A percentile compares a stretch with the other conserved stretches of the same genome.
These are phyloP conservation scores for Aegilops bicornis DNA, from an alignment of 176 grass and related monocot genomes.

Conservation along the genomic window DNA sequence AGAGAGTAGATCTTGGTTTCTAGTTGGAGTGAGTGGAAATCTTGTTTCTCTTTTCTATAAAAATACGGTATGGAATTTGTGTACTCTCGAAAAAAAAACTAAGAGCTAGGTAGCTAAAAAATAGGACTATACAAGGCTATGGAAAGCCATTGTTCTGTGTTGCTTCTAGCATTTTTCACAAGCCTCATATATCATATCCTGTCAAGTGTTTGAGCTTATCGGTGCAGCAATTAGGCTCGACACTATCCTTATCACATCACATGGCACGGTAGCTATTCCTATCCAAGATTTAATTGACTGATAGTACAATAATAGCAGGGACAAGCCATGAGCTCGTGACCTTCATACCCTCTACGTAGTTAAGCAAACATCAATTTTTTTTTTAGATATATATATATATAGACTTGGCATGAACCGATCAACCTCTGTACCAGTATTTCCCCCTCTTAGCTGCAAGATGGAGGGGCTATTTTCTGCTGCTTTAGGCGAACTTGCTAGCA, in stretches of 20 bases:
- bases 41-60: no score
- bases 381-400: no score
- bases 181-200: neutral
- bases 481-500: neutral
- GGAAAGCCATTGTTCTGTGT: neutral
- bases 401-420: neutral
- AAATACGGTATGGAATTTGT: no score
- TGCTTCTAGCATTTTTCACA: neutral
- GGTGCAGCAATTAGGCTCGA: neutral
- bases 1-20: no score
- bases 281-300: neutral
- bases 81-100: no score
- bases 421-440: neutral
- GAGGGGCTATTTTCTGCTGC: neutral
- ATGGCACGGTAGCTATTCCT: neutral
- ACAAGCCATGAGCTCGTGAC: neutral
- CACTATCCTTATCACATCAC: neutral
- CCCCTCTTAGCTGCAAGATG: neutral
- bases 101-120: no score
- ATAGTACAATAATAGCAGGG: neutral
- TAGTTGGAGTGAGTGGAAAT: no score
- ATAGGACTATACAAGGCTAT: no score
- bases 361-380: constrained; percentile 6
- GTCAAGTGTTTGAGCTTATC: neutral
- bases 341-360: neutral